These are phyloP conservation scores for Nicotiana paniculata DNA, from an alignment of 257 asterid genomes.

Conservation along the genomic window DNA sequence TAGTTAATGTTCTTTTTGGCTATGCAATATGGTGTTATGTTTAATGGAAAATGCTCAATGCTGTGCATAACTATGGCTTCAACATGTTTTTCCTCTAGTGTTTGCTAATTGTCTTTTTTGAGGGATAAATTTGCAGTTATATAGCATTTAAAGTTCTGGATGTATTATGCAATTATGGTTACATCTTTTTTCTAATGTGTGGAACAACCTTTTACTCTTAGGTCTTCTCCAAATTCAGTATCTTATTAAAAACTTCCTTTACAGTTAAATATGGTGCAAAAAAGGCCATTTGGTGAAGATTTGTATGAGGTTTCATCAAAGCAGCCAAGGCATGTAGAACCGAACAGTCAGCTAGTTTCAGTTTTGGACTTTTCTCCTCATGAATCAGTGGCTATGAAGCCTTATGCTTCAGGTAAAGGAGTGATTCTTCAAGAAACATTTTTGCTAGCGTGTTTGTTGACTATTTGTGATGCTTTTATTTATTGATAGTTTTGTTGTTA, in stretches of 20 bases:
- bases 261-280: conserved; percentile 43
- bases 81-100: not conserved
- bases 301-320: conserved; percentile 24
- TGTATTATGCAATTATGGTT: not conserved
- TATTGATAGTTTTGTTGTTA: not conserved
- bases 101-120: not conserved
- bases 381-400: conserved; percentile 7
- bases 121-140: not conserved
- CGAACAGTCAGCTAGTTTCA: conserved; percentile 19
- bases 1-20: not conserved
- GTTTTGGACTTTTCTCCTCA: conserved; percentile 21
- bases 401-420: conserved; percentile 20
- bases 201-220: not conserved
- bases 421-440: not conserved
- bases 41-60: not conserved
- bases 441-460: not conserved
- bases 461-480: not conserved
- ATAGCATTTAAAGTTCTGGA: not conserved
- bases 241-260: not conserved
- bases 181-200: not conserved
- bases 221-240: not conserved
- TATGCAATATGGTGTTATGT: not conserved
- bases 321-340: conserved; percentile 34
- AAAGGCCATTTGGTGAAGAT: conserved; percentile 30
- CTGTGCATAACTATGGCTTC: not conserved